A percentile compares a stretch with the other conserved stretches of the same genome.
phyloP scores from a whole-genome alignment of 73 alveolate genomes.

The Tetrahymena malaccensis region DNA sequence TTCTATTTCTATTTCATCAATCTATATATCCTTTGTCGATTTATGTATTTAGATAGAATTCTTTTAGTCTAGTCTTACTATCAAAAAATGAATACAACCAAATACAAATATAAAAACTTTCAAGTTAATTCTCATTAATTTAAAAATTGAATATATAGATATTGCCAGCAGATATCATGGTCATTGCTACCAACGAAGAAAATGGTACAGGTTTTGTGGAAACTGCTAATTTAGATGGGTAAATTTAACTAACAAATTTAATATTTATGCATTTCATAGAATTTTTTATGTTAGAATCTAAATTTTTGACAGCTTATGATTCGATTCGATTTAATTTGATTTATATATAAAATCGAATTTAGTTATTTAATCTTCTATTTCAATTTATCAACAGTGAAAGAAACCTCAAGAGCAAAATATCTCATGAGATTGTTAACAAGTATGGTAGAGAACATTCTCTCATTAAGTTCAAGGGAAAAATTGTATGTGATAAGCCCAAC shows the following conservation, averaged over 20 bases:
- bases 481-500: constrained; percentile 62
- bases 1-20: neutral
- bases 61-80: no score
- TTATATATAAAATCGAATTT: neutral
- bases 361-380: neutral
- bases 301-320: constrained; percentile 14
- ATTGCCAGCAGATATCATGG: constrained; percentile 95
- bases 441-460: constrained; percentile 29
- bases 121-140: no score
- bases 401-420: constrained; percentile 43
- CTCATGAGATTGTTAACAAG: constrained; percentile 9
- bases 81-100: no score
- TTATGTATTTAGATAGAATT: no score
- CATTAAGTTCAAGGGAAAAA: constrained; percentile 40
- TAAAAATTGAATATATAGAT: neutral
- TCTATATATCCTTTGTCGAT: neutral
- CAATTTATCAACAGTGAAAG: neutral
- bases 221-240: constrained; percentile 96
- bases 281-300: neutral
- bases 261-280: neutral
- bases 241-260: constrained; percentile 67
- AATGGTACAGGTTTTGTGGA: constrained; percentile 90
- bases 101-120: no score
- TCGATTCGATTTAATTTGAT: constrained; percentile 10
- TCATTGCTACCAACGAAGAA: constrained; percentile 78